phyloP scores from a whole-genome alignment of 148 eudicot genomes.

The Bassia scoparia region DNA sequence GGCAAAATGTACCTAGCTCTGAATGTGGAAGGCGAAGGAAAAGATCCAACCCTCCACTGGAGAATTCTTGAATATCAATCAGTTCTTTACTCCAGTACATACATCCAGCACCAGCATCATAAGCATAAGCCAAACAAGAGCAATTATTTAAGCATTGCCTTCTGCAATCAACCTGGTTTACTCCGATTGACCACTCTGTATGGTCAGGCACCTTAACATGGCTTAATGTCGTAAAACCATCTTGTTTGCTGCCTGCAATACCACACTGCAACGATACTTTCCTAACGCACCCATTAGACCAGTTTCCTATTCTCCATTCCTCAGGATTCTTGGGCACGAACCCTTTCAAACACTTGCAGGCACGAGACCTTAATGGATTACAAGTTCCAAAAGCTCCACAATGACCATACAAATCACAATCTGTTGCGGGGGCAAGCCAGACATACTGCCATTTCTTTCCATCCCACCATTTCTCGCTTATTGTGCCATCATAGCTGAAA shows the following conservation, averaged over 20 bases:
- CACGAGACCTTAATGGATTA: slow-evolving; percentile 12
- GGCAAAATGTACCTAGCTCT: slow-evolving; percentile 25
- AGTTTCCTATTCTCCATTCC: slow-evolving; percentile 34
- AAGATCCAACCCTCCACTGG: slow-evolving; percentile 30
- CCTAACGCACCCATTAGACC: slow-evolving; percentile 34
- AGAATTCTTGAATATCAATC: slow-evolving; percentile 31
- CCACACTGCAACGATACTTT: slow-evolving; percentile 25
- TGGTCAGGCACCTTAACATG: slow-evolving; percentile 33
- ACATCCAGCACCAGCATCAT: slow-evolving; percentile 37
- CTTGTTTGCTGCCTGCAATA: slow-evolving; percentile 21
- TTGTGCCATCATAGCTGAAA: slow-evolving; percentile 29
- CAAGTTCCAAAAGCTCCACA: slow-evolving; percentile 35
- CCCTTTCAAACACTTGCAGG: slow-evolving; percentile 32
- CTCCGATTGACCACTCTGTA: slow-evolving; percentile 28
- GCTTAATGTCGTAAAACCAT: slow-evolving; percentile 27
- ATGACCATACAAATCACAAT: slow-evolving; percentile 30
- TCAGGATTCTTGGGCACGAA: slow-evolving; percentile 22
- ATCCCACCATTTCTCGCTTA: slow-evolving; percentile 35
- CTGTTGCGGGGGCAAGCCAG: slow-evolving; percentile 20
- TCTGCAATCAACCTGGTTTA: slow-evolving; percentile 28
- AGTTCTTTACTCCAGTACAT: slow-evolving; percentile 35
- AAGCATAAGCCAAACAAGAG: slow-evolving; percentile 35
- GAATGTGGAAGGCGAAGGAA: slow-evolving; percentile 29
- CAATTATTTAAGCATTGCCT: slow-evolving; percentile 32
- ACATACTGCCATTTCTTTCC: slow-evolving; percentile 25